Percentiles rank a stretch among this genome's conserved stretches.
These are phyloP conservation scores for Colletotrichum plurivorum DNA, from an alignment of 2,329 filamentous ascomycete species.

Conservation along the genomic window DNA sequence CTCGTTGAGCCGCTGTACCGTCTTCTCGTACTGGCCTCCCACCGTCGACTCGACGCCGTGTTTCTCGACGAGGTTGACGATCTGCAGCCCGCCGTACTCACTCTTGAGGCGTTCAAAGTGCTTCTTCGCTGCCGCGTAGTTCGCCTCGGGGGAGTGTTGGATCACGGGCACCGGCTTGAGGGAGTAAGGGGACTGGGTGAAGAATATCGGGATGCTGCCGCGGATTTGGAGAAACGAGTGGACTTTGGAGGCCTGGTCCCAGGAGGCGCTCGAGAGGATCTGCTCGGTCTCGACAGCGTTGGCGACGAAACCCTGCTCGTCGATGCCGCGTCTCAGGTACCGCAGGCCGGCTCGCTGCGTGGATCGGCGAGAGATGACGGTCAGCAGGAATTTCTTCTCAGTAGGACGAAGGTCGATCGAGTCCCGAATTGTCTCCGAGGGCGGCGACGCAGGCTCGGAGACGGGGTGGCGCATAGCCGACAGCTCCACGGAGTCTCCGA, in stretches of 20 bases:
- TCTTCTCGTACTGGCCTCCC: constrained; percentile 82
- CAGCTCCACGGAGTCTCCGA: constrained; percentile 63
- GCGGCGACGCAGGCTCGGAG: constrained; percentile 45
- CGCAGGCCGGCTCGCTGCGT: constrained; percentile 88
- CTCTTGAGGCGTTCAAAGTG: constrained; percentile 81
- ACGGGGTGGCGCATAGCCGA: constrained; percentile 52
- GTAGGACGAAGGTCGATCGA: constrained; percentile 60
- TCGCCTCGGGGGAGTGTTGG: constrained; percentile 84
- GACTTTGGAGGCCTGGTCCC: constrained; percentile 72
- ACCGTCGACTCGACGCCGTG: constrained; percentile 85
- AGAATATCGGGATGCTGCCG: constrained; percentile 94
- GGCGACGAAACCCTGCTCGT: constrained; percentile 89
- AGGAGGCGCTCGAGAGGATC: constrained; percentile 81
- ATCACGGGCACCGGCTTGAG: constrained; percentile 89
- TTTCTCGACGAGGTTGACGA: constrained; percentile 90
- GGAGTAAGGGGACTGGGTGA: constrained; percentile 94
- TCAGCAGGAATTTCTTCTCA: constrained; percentile 80
- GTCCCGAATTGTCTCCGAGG: constrained; percentile 44
- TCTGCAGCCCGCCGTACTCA: constrained; percentile 83
- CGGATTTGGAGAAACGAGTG: constrained; percentile 91
- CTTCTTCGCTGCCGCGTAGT: constrained; percentile 81
- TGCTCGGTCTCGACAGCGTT: constrained; percentile 97
- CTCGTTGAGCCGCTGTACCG: constrained; percentile 77
- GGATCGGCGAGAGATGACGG: constrained; percentile 90
- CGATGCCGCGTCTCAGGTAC: constrained; percentile 90